Evolutionary conservation across 2,329 filamentous ascomycete genomes (phyloP), one percentile per base, ranked within the genome.

Genomic region (Exserohilum turcica): DNA sequence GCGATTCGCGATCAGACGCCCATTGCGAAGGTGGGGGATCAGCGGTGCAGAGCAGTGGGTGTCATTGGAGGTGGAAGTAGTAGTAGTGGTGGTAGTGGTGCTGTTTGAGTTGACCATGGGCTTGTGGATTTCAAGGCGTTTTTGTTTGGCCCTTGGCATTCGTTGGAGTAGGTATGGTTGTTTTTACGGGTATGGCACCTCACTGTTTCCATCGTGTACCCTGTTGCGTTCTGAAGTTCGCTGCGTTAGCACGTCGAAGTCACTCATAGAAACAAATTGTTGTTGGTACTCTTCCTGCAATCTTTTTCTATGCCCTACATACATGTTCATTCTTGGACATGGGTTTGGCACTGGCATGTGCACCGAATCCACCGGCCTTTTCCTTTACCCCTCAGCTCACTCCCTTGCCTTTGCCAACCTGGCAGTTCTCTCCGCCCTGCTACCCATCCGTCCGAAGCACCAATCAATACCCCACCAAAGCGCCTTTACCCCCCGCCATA

Each of bases 1-100:
- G 71, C 71, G 8, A 64, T 73, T 38, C 51, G 67, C 10, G 64
- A 65, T 36, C 56, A 73, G 63, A 72, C 61, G 39, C 57, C 59
- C 7, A 50, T 72, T 24, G 61, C 53, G 3, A 60, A 54, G 53
- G 61, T 54, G 10, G 59, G 40, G 27, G 51, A 52, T 39, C 56
- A 64, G 47, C 47, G 46, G 19, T 61, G 62, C 57, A 62, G 61
- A 37, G 52, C 59, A 44, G 57, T 63, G 6, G 67, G 61, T 5
- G 57, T 61, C 3, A 63, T 66, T 47, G 63, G 65, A 5, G 49
- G 52, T 18, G 21, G 32, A 48, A 56, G 38, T 33, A 38, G 38
- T 16, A 32, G 28, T 43, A 19, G 49, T 16, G 16, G 31, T 55
- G 55, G 35, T 28, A 32, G 21, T 24, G 48, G 16, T 43, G 19